A percentile compares a stretch with the other conserved stretches of the same genome.
phyloP scores from a whole-genome alignment of 805 yeast species.

The Kluyveromyces wickerhamii region DNA sequence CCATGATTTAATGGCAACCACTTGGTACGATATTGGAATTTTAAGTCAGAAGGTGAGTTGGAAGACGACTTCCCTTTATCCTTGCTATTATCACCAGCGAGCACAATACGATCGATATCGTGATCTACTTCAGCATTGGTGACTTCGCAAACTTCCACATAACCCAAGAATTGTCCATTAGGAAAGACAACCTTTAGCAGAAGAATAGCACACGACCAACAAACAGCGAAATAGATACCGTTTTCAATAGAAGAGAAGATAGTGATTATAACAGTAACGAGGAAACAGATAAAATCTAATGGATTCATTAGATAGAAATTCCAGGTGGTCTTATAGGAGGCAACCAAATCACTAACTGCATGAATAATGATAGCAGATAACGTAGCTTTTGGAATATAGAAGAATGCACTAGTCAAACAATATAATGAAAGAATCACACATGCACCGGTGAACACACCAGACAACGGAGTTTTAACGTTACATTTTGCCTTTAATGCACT shows the following conservation, averaged over 20 bases:
- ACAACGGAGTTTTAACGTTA: slow-evolving; percentile 90
- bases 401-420: slow-evolving; percentile 75
- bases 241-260: slow-evolving; percentile 75
- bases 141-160: slow-evolving; percentile 65
- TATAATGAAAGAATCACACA: slow-evolving; percentile 84
- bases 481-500: slow-evolving; percentile 92
- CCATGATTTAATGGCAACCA: slow-evolving; percentile 56
- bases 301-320: slow-evolving; percentile 69
- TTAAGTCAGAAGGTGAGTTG: slow-evolving; percentile 1
- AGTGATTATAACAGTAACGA: slow-evolving; percentile 64
- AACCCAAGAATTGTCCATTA: slow-evolving; percentile 74
- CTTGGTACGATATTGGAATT: slow-evolving; percentile 42
- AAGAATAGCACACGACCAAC: slow-evolving; percentile 70
- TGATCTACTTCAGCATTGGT: slow-evolving; percentile 22
- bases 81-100: background rate
- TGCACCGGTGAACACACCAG: slow-evolving; percentile 84
- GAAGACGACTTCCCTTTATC: background rate
- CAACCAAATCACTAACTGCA: slow-evolving; percentile 81
- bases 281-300: slow-evolving; percentile 61
- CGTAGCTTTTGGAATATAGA: slow-evolving; percentile 84
- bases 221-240: slow-evolving; percentile 86
- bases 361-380: slow-evolving; percentile 84
- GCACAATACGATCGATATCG: slow-evolving; percentile 1
- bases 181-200: slow-evolving; percentile 75
- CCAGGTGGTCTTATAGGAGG: slow-evolving; percentile 59